Evolutionary conservation across 345 rosid species (phyloP).

Genomic region (Brassica napus): DNA sequence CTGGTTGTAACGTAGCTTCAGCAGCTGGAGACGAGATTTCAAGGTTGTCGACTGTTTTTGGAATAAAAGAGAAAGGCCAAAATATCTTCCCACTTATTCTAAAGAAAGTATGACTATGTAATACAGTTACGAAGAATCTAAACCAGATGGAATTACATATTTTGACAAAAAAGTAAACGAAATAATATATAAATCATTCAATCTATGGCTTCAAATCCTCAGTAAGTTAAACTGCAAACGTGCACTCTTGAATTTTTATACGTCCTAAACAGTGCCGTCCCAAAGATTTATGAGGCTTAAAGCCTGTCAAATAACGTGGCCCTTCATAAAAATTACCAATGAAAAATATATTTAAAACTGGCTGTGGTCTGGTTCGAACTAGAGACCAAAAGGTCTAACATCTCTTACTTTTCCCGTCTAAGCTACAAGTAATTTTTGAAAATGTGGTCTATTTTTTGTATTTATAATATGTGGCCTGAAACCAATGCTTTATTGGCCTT

Average conservation of each 20-base stretch:
- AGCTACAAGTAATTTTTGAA: too few relatives aligned
- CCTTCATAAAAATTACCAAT: too few relatives aligned
- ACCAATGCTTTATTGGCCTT: too few relatives aligned
- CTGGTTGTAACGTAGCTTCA: neutral
- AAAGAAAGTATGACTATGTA: neutral
- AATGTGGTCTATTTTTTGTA: too few relatives aligned
- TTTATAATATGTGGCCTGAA: too few relatives aligned
- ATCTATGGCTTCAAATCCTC: neutral
- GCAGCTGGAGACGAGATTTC: neutral
- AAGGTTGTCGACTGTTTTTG: neutral
- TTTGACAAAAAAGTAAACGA: neutral
- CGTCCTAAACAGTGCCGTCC: neutral
- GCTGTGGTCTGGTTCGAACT: too few relatives aligned
- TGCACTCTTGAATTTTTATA: neutral
- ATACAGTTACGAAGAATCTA: neutral
- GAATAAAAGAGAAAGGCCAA: neutral
- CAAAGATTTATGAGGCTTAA: too few relatives aligned
- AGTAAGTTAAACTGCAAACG: constrained; percentile 25
- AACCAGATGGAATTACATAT: neutral
- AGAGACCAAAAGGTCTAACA: too few relatives aligned
- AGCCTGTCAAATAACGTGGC: too few relatives aligned
- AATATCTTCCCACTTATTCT: neutral
- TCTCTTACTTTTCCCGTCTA: too few relatives aligned
- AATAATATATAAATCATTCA: neutral
- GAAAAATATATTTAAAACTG: too few relatives aligned